These are phyloP conservation scores for Termitomyces sp. DNA, from an alignment of 768 basidiomycete species.

Conservation along the genomic window DNA sequence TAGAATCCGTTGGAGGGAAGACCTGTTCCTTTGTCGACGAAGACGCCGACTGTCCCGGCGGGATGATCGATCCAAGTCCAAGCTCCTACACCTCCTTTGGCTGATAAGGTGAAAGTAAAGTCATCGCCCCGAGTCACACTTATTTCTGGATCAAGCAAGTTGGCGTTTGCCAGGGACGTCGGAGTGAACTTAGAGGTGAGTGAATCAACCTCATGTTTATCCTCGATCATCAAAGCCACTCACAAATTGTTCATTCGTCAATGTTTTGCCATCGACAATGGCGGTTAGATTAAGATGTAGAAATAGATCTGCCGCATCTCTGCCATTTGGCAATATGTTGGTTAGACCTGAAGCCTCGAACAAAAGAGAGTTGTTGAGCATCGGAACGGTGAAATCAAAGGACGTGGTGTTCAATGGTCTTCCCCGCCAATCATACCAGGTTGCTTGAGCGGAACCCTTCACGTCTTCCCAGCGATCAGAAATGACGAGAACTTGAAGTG, in stretches of 20 bases:
- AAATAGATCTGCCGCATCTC: conserved; percentile 42
- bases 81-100: conserved; percentile 48
- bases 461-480: conserved; percentile 50
- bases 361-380: conserved; percentile 48
- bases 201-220: neutral
- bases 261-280: conserved; percentile 31
- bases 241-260: conserved; percentile 52
- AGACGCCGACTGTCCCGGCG: conserved; percentile 48
- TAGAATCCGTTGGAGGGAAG: conserved; percentile 50
- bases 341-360: conserved; percentile 36
- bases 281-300: conserved; percentile 49
- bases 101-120: conserved; percentile 49
- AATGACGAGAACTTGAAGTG: conserved; percentile 45
- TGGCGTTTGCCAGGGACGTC: conserved; percentile 39
- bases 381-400: conserved; percentile 39
- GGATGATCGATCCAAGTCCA: conserved; percentile 65
- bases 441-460: conserved; percentile 42
- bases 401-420: conserved; percentile 32
- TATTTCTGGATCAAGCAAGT: conserved; percentile 51
- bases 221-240: conserved; percentile 13
- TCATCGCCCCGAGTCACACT: conserved; percentile 25
- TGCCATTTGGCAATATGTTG: conserved; percentile 41
- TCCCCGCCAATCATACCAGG: conserved; percentile 59
- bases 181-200: conserved; percentile 43
- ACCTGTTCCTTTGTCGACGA: conserved; percentile 40